Evolutionary conservation across 257 asterid species (phyloP).

Genomic region (Verbena officinalis): DNA sequence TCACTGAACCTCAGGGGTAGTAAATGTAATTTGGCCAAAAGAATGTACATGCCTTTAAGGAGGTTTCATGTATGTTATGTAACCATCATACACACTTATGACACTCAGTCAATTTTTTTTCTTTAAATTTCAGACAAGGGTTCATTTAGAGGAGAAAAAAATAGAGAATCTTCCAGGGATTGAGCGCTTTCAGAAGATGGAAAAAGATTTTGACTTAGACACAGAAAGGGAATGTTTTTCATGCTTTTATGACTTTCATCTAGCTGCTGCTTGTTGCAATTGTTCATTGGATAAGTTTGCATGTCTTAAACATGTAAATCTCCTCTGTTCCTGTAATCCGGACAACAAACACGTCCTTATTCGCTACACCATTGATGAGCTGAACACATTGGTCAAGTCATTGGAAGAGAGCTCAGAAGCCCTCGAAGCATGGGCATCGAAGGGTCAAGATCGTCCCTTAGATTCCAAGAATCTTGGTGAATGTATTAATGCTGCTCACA

Average conservation of each 20-base stretch:
- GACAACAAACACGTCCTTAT: conserved; percentile 45
- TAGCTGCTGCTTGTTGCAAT: conserved; percentile 55
- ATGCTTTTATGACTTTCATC: conserved; percentile 73
- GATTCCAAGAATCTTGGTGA: conserved; percentile 29
- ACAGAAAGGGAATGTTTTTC: conserved; percentile 66
- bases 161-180: conserved; percentile 39
- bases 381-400: conserved; percentile 55
- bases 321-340: conserved; percentile 47
- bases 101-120: not conserved
- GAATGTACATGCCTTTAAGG: no score
- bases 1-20: no score
- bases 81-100: no score
- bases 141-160: conserved; percentile 60
- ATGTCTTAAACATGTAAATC: conserved; percentile 62
- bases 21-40: no score
- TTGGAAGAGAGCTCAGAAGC: conserved; percentile 51
- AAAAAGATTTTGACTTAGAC: conserved; percentile 48
- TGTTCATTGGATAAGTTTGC: conserved; percentile 61
- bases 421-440: conserved; percentile 42
- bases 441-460: conserved; percentile 21
- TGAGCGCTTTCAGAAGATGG: conserved; percentile 48
- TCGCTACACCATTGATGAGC: conserved; percentile 56
- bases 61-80: not conserved
- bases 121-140: conserved; percentile 49
- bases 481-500: conserved; percentile 20